phyloP scores from a whole-genome alignment of 1,284 basidiomycete species.

The Ceratobasidium sp. region DNA sequence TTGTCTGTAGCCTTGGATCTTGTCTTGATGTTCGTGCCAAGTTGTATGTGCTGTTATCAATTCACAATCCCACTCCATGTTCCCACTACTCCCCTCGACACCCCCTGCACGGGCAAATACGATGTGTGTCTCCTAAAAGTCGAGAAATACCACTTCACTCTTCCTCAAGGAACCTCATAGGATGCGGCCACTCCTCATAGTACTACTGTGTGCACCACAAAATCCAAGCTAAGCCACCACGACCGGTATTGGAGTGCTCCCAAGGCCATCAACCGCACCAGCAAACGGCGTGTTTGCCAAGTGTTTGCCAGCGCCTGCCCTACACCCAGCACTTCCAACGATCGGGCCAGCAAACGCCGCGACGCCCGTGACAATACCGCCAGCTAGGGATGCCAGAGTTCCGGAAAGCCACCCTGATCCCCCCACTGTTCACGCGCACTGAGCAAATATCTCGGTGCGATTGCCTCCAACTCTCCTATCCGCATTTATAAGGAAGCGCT shows the following conservation, averaged over 20 bases:
- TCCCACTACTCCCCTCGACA: neutral
- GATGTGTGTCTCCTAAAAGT: neutral
- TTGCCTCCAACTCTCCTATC: too few relatives aligned
- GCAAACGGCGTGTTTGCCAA: conserved; percentile 59
- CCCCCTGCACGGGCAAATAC: neutral
- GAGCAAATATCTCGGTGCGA: too few relatives aligned
- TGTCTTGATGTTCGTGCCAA: neutral
- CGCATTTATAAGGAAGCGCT: too few relatives aligned
- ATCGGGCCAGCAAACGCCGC: conserved; percentile 64
- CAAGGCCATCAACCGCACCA: conserved; percentile 69
- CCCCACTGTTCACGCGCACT: too few relatives aligned
- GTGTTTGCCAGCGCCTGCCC: conserved; percentile 45
- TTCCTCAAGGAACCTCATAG: too few relatives aligned
- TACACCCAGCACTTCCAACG: conserved; percentile 65
- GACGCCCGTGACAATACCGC: conserved; percentile 75
- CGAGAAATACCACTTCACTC: neutral
- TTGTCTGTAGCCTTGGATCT: conserved; percentile 8
- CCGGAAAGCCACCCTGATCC: too few relatives aligned
- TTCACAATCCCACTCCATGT: neutral
- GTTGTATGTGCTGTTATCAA: neutral
- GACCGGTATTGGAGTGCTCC: too few relatives aligned
- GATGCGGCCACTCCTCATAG: too few relatives aligned
- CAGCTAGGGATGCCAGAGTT: conserved; percentile 72
- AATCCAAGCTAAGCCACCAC: too few relatives aligned
- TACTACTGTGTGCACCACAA: too few relatives aligned